Conservation (phyloP, 371 early-diverging fungal genomes). For the Apophysomyces variabilis region DNA sequence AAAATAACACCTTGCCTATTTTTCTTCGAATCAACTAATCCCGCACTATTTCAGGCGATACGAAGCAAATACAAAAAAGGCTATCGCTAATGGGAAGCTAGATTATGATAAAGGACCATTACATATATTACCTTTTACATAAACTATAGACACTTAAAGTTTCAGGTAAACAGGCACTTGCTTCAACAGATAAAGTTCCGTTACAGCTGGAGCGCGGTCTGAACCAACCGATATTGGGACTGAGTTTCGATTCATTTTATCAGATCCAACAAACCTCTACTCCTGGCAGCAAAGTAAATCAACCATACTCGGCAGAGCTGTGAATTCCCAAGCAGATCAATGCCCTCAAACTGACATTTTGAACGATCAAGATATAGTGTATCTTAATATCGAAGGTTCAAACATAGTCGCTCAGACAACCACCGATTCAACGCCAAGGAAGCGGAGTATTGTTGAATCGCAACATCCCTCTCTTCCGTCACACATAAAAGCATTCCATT, state of each 20-base stretch:
- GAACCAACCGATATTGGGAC: no score
- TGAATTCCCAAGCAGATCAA: background rate
- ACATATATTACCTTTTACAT: background rate
- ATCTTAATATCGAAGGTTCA: background rate
- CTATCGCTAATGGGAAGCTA: background rate
- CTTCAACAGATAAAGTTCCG: background rate
- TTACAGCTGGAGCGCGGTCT: background rate
- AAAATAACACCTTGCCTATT: background rate
- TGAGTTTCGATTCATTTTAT: no score
- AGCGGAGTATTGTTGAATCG: background rate
- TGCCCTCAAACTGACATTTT: background rate
- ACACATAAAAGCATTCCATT: background rate
- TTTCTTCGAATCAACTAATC: background rate
- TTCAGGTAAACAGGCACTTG: no score
- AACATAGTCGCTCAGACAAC: background rate
- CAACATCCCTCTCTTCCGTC: background rate
- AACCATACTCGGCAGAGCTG: background rate
- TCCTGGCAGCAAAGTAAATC: no score
- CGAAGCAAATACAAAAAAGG: background rate
- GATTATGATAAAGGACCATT: background rate
- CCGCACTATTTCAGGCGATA: background rate
- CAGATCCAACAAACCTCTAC: no score
- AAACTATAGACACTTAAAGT: background rate
- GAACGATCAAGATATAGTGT: background rate
- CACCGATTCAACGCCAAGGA: constrained; percentile 7